These are phyloP conservation scores for Dichomitus squalens DNA, from an alignment of 1,284 basidiomycete species.

Conservation along the genomic window DNA sequence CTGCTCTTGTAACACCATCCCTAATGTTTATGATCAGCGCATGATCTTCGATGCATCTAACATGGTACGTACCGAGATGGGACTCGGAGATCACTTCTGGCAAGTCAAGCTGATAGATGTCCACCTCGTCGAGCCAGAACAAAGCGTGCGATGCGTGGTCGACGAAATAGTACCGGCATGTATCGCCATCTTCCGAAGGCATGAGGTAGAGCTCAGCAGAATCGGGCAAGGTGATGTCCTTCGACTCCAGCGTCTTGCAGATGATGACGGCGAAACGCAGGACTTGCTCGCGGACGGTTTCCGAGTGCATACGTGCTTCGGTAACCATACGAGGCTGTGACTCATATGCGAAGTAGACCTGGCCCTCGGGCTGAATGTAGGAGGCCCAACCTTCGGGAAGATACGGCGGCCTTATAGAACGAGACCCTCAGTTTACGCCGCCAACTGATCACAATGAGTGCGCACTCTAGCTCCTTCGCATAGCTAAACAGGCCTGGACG, in stretches of 20 bases:
- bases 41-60: neutral
- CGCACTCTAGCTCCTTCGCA: conserved; percentile 23
- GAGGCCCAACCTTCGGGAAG: conserved; percentile 27
- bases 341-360: conserved; percentile 27
- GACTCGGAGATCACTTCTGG: conserved; percentile 21
- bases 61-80: conserved; percentile 28
- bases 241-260: conserved; percentile 10
- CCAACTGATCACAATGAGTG: neutral
- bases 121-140: conserved; percentile 32
- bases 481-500: conserved; percentile 17
- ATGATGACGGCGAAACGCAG: conserved; percentile 14
- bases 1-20: conserved; percentile 25
- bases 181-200: conserved; percentile 18
- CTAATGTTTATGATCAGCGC: conserved; percentile 19
- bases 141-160: conserved; percentile 29
- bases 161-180: conserved; percentile 32
- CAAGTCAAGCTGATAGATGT: conserved; percentile 2
- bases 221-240: conserved; percentile 16
- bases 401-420: conserved; percentile 24
- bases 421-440: neutral
- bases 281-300: conserved; percentile 16
- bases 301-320: conserved; percentile 25
- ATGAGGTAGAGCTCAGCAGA: conserved; percentile 29
- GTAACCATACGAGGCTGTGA: conserved; percentile 25
- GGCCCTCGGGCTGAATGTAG: conserved; percentile 32